phyloP scores from a whole-genome alignment of 805 yeast species.

The Suhomyces vadensis region DNA sequence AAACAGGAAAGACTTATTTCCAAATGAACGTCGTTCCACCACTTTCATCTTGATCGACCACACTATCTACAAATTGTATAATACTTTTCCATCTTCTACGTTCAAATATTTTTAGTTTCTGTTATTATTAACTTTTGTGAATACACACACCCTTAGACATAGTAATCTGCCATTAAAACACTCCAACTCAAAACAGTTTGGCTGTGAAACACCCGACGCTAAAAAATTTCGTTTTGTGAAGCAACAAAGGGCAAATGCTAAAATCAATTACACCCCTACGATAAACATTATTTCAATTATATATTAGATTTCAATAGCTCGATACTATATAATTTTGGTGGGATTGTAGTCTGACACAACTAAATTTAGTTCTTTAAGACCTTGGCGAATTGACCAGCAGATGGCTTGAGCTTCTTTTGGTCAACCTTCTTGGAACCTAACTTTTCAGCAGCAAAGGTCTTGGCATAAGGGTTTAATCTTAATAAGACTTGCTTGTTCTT shows the following conservation, averaged over 20 bases:
- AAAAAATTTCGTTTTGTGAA: too few species aligned
- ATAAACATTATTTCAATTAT: slow-evolving; percentile 7
- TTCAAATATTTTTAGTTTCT: neutral
- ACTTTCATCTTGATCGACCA: neutral
- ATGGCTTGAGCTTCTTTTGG: slow-evolving; percentile 61
- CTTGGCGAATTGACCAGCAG: slow-evolving; percentile 68
- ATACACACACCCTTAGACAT: too few species aligned
- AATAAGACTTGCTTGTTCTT: slow-evolving; percentile 98
- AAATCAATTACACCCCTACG: too few species aligned
- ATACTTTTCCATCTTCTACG: neutral
- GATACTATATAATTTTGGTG: slow-evolving; percentile 4
- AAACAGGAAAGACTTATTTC: slow-evolving; percentile 39
- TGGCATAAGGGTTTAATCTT: slow-evolving; percentile 99
- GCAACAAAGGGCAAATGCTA: too few species aligned
- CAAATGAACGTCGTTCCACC: slow-evolving; percentile 43
- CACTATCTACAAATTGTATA: neutral
- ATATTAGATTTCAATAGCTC: slow-evolving; percentile 9
- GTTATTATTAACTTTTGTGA: neutral
- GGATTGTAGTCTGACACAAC: neutral
- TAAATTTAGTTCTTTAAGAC: slow-evolving; percentile 54
- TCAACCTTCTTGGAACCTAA: slow-evolving; percentile 80
- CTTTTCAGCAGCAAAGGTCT: slow-evolving; percentile 91
- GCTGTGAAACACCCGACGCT: too few species aligned
- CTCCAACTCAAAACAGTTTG: too few species aligned
- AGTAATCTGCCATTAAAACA: too few species aligned